Evolutionary conservation across 768 basidiomycete species (phyloP).

Genomic region (Lentinula edodes): DNA sequence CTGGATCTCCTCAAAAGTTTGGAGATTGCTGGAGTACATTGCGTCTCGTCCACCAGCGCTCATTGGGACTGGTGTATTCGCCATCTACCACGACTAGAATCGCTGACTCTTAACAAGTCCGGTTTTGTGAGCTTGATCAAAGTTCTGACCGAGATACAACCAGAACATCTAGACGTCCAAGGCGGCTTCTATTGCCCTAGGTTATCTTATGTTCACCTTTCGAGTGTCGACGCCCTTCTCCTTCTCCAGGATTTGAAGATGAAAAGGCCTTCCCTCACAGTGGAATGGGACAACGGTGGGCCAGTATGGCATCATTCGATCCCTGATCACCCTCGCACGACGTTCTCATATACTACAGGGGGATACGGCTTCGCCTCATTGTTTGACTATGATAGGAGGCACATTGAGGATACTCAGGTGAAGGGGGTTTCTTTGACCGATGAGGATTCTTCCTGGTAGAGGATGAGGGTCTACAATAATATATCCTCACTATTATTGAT

Average conservation of each 20-base stretch:
- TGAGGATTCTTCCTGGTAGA: neutral
- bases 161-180: neutral
- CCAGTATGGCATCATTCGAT: neutral
- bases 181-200: neutral
- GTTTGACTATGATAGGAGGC: neutral
- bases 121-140: neutral
- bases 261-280: neutral
- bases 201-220: neutral
- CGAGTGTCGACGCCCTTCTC: neutral
- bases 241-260: neutral
- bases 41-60: neutral
- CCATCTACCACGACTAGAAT: neutral
- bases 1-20: neutral
- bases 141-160: neutral
- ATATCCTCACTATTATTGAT: neutral
- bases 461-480: too few species aligned
- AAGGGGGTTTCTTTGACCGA: neutral
- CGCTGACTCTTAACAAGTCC: neutral
- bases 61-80: slow-evolving; percentile 3
- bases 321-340: neutral
- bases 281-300: neutral
- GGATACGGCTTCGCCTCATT: neutral
- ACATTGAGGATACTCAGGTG: neutral
- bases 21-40: neutral
- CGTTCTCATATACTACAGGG: neutral